phyloP scores from a whole-genome alignment of 116 monocot genomes.

The Papilionanthe hybrid region DNA sequence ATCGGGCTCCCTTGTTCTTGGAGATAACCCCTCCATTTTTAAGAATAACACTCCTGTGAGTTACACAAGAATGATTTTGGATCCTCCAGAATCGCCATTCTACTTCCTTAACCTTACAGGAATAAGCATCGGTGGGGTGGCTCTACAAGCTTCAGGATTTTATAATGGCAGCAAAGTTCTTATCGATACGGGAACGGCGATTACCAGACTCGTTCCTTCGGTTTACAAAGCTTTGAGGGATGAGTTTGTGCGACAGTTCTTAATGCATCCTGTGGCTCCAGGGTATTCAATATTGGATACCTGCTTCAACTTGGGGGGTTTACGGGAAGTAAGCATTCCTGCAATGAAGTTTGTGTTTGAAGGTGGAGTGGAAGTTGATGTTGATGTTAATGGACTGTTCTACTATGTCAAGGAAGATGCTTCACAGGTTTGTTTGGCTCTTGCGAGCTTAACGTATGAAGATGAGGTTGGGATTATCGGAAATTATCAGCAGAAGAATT shows the following conservation, averaged over 20 bases:
- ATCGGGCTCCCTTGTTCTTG: conserved; percentile 51
- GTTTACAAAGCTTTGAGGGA: conserved; percentile 34
- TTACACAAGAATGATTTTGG: conserved; percentile 37
- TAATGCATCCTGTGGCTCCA: conserved; percentile 27
- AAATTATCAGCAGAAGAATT: conserved; percentile 71
- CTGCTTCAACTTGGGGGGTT: conserved; percentile 47
- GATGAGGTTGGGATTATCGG: conserved; percentile 47
- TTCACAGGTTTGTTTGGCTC: conserved; percentile 60
- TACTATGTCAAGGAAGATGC: conserved; percentile 55
- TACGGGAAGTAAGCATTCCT: conserved; percentile 42
- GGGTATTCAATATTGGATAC: conserved; percentile 57
- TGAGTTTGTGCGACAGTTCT: conserved; percentile 49
- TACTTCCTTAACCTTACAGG: conserved; percentile 53
- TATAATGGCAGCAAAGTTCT: conserved; percentile 26
- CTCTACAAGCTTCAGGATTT: conserved; percentile 27
- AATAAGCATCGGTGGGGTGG: conserved; percentile 41
- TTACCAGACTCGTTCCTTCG: conserved; percentile 47
- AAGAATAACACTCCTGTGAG: conserved; percentile 42
- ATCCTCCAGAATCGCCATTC: conserved; percentile 24
- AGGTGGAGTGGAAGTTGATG: conserved; percentile 27
- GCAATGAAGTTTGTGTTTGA: conserved; percentile 43
- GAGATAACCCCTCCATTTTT: conserved; percentile 33
- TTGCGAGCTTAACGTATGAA: conserved; percentile 34
- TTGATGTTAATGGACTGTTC: conserved; percentile 47
- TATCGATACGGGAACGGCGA: conserved; percentile 60